Percentiles rank a stretch among this genome's conserved stretches.
Evolutionary conservation across 1,284 basidiomycete species (phyloP).

Genomic region (Mycena citricolor): DNA sequence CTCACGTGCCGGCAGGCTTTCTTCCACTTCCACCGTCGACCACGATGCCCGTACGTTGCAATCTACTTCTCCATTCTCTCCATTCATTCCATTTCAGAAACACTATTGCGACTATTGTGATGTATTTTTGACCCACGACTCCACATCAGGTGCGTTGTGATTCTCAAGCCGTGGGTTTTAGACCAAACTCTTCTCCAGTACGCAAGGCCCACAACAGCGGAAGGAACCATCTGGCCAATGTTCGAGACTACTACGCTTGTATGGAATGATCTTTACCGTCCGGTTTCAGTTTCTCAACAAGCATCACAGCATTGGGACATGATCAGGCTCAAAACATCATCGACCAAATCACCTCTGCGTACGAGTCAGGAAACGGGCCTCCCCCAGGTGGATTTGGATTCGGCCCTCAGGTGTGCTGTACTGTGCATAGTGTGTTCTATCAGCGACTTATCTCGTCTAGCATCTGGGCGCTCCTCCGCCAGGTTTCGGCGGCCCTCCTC

Average conservation of each 20-base stretch:
- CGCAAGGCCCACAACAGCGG: slow-evolving; percentile 98
- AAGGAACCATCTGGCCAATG: slow-evolving; percentile 94
- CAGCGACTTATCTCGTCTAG: too few species aligned
- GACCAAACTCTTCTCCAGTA: slow-evolving; percentile 49
- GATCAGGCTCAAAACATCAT: slow-evolving; percentile 96
- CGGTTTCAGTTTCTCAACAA: slow-evolving; percentile 14
- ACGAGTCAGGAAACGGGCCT: slow-evolving; percentile 82
- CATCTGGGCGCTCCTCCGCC: too few species aligned
- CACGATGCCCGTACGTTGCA: slow-evolving; percentile 55
- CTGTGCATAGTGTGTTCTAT: too few species aligned
- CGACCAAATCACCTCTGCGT: slow-evolving; percentile 91
- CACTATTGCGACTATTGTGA: slow-evolving; percentile 93
- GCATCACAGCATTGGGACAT: slow-evolving; percentile 77
- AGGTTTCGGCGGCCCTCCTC: slow-evolving; percentile 64
- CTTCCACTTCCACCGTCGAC: slow-evolving; percentile 23
- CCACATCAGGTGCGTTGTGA: slow-evolving; percentile 66
- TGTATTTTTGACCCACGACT: slow-evolving; percentile 88
- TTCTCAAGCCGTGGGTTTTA: slow-evolving; percentile 2
- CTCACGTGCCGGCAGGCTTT: slow-evolving; percentile 22
- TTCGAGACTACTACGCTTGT: slow-evolving; percentile 97
- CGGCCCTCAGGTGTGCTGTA: slow-evolving; percentile 73
- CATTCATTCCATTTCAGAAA: slow-evolving; percentile 50
- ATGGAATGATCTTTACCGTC: slow-evolving; percentile 29
- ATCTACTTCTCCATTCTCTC: slow-evolving; percentile 4
- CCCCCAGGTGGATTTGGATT: slow-evolving; percentile 83